phyloP scores from a whole-genome alignment of 2,329 filamentous ascomycete species.

The Apiospora kogelbergensis region DNA sequence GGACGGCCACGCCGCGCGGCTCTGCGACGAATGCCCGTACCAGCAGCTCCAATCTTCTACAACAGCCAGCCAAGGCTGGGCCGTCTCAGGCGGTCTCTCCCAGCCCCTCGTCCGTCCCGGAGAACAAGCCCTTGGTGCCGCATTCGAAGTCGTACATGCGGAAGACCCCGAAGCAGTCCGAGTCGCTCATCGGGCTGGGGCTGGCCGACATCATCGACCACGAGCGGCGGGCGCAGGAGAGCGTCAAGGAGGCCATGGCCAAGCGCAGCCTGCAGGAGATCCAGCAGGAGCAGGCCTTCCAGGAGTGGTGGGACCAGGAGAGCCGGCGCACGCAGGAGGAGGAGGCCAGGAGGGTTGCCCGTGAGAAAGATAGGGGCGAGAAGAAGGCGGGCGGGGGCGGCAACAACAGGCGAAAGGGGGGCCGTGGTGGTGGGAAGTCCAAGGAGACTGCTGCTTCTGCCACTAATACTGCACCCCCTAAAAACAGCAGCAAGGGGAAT shows the following conservation, averaged over 20 bases:
- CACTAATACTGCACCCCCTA: not conserved
- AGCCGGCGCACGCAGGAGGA: conserved; percentile 69
- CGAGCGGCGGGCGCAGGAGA: conserved; percentile 81
- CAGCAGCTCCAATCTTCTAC: not conserved
- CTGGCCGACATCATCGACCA: conserved; percentile 88
- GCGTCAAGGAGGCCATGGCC: conserved; percentile 77
- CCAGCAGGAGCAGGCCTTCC: conserved; percentile 94
- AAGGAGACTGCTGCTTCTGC: not conserved
- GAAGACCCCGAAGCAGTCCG: conserved; percentile 55
- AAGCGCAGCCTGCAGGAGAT: conserved; percentile 93
- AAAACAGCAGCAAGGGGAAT: not conserved
- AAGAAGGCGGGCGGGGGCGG: conserved; percentile 23
- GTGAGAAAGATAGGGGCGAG: conserved; percentile 44
- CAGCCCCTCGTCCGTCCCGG: conserved; percentile 27
- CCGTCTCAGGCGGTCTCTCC: conserved; percentile 23
- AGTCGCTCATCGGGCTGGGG: conserved; percentile 67
- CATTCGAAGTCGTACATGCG: conserved; percentile 63
- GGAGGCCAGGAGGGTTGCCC: conserved; percentile 43
- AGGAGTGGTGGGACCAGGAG: conserved; percentile 94
- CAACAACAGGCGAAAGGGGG: conserved; percentile 14
- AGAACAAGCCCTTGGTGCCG: conserved; percentile 46
- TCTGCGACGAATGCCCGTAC: conserved; percentile 11
- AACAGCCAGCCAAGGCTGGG: conserved; percentile 11
- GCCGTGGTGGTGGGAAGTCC: conserved; percentile 7
- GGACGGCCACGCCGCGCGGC: conserved; percentile 14